These are phyloP conservation scores for Epithele typhae DNA, from an alignment of 768 basidiomycete genomes.

Conservation along the genomic window DNA sequence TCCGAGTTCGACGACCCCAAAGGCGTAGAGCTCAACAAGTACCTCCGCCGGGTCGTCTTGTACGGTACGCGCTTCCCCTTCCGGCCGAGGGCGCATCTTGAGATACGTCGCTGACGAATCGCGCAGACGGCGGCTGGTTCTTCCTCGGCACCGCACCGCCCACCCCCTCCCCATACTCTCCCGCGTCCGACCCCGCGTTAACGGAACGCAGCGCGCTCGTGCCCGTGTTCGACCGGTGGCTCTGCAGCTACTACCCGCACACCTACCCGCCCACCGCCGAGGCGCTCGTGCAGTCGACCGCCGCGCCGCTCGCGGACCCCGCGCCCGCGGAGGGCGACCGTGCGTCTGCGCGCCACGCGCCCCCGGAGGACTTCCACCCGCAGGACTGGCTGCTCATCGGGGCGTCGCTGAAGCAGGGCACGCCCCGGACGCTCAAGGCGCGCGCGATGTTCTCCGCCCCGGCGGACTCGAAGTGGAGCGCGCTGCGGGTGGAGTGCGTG, in stretches of 20 bases:
- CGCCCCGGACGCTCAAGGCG: not conserved
- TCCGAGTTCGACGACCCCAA: not conserved
- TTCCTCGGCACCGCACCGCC: not conserved
- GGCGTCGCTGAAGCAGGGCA: not conserved
- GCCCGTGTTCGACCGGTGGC: not conserved
- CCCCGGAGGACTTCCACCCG: not conserved
- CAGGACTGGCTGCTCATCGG: no score
- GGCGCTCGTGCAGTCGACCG: no score
- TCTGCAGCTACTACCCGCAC: no score
- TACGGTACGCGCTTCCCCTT: slow-evolving; percentile 4
- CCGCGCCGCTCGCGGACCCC: no score
- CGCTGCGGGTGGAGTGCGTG: slow-evolving; percentile 3
- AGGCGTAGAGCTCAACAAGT: not conserved
- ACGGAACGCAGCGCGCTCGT: not conserved
- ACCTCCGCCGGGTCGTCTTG: slow-evolving; percentile 2
- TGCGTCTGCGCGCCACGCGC: no score
- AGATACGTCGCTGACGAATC: not conserved
- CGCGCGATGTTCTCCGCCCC: not conserved
- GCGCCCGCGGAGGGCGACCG: no score
- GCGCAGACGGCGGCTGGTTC: not conserved
- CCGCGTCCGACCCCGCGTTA: not conserved
- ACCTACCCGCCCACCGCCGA: no score
- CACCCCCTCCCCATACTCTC: not conserved
- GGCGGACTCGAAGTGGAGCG: not conserved
- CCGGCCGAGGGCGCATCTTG: not conserved